A percentile compares a stretch with the other conserved stretches of the same genome.
Conservation (phyloP, 208 protist species). For the Herpetomonas muscarum region DNA sequence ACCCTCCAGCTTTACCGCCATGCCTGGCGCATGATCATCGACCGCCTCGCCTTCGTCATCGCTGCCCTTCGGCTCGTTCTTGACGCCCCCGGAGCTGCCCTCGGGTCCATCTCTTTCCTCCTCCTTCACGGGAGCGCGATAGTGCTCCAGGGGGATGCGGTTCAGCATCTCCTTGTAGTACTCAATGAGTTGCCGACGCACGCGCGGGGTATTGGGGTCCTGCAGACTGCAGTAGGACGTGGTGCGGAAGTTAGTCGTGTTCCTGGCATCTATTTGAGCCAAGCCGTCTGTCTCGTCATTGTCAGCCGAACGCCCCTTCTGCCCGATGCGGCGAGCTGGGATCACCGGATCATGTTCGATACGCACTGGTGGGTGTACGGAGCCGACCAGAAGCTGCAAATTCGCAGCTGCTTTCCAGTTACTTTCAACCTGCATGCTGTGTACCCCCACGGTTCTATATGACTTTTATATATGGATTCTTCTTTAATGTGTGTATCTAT, state of each 20-base stretch:
- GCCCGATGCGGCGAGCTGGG: too few relatives aligned
- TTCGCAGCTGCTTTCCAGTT: too few relatives aligned
- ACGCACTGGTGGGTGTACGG: too few relatives aligned
- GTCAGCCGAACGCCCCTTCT: not conserved
- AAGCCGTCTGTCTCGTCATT: not conserved
- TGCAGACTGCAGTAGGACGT: constrained; percentile 76
- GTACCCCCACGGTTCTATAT: too few relatives aligned
- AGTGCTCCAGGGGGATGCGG: constrained; percentile 43
- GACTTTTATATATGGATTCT: too few relatives aligned
- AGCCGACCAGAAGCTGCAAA: too few relatives aligned
- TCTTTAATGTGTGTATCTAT: too few relatives aligned
- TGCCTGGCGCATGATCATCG: not conserved
- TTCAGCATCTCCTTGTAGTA: constrained; percentile 74
- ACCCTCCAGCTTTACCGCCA: not conserved
- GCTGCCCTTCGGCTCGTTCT: not conserved
- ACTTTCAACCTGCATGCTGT: too few relatives aligned
- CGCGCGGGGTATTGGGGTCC: constrained; percentile 18
- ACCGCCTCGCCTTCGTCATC: not conserved
- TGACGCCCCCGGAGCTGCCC: not conserved
- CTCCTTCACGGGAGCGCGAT: not conserved
- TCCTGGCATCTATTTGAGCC: constrained; percentile 49
- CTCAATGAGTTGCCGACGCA: constrained; percentile 24
- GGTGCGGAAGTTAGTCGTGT: constrained; percentile 55
- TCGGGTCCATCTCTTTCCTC: constrained; percentile 12
- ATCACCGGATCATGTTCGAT: too few relatives aligned